These are phyloP conservation scores for Cucumis melo DNA, from an alignment of 306 rosid species.

Conservation along the genomic window DNA sequence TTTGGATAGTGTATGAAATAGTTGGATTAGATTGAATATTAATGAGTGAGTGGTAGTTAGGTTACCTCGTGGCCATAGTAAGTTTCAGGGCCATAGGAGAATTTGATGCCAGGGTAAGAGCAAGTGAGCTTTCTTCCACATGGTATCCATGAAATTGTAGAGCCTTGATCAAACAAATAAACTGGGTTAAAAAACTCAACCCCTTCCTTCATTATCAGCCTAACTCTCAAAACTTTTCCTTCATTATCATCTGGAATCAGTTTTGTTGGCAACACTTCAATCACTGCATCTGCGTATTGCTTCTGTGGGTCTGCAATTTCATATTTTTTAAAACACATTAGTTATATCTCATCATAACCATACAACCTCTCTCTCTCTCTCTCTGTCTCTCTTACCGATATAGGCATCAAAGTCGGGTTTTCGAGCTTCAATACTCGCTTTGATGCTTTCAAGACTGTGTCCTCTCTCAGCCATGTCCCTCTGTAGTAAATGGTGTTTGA, in stretches of 20 bases:
- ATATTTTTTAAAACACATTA: background rate
- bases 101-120: slow-evolving; percentile 97
- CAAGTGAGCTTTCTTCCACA: slow-evolving; percentile 99
- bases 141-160: slow-evolving; percentile 90
- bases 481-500: slow-evolving; percentile 29
- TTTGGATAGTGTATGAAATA: no score
- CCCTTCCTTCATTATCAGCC: slow-evolving; percentile 87
- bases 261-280: slow-evolving; percentile 85
- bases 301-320: slow-evolving; percentile 71
- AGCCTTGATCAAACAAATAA: slow-evolving; percentile 95
- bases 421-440: slow-evolving; percentile 95
- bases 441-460: slow-evolving; percentile 98
- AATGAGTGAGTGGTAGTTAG: background rate
- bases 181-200: slow-evolving; percentile 71
- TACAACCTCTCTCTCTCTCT: no score
- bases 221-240: slow-evolving; percentile 85
- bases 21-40: no score
- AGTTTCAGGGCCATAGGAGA: slow-evolving; percentile 71
- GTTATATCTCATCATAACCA: no score
- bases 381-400: slow-evolving; percentile 36
- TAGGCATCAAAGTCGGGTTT: slow-evolving; percentile 95
- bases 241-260: slow-evolving; percentile 85
- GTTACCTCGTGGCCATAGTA: slow-evolving; percentile 71
- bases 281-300: slow-evolving; percentile 95
- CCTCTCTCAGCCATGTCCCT: slow-evolving; percentile 99